Evolutionary conservation across 106 monocot species (phyloP), one percentile per base, ranked within the genome.

Genomic region (Triglochin maritima): DNA sequence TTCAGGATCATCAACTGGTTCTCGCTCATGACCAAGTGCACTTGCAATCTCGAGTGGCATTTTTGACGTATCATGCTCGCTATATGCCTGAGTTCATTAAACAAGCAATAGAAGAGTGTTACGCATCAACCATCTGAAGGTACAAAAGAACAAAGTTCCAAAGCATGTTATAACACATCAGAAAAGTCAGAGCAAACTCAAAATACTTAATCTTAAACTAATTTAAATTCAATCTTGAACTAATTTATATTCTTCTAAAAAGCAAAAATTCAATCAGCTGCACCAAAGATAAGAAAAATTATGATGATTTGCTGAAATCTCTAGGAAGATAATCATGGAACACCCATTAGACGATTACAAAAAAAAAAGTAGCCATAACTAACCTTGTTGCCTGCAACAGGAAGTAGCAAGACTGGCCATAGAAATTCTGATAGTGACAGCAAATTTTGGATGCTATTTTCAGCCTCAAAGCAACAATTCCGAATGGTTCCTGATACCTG

Each of bases 391-490:
- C 98, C 88, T 12, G 98, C 91, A 76, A 98, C 98, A 62, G 92
- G 91, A 6, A 98, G 72, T 61, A 98, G 91, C 16, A 98, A 75
- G 69, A 84, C 80, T 13, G 98, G 98, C 98, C 98, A 98, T 73
- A 98, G 86, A 81, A 84, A 98, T 76, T 98, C 98, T 63, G 98
- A 82, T 70, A 92, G 51, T 47, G 77, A 61, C 70, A 98, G 86
- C 77, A 98, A 68, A 81, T 88, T 86, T 8, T 82, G 79, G 52
- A 98, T 50, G 65, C 88, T 84, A 71, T 78, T 86, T 69, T 92
- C 98, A 49, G 88, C 98, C 72, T 92, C 98, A 77, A 98, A 98
- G 76, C 91, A 98, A 77, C 98, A 98, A 83, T 98, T 98, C 5
- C 84, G 81, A 46, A 98, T 74, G 6, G 88, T 86, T 77, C 98